These are phyloP conservation scores for Aspergillus puulaauensis DNA, from an alignment of 2,329 filamentous ascomycete genomes.

Conservation along the genomic window DNA sequence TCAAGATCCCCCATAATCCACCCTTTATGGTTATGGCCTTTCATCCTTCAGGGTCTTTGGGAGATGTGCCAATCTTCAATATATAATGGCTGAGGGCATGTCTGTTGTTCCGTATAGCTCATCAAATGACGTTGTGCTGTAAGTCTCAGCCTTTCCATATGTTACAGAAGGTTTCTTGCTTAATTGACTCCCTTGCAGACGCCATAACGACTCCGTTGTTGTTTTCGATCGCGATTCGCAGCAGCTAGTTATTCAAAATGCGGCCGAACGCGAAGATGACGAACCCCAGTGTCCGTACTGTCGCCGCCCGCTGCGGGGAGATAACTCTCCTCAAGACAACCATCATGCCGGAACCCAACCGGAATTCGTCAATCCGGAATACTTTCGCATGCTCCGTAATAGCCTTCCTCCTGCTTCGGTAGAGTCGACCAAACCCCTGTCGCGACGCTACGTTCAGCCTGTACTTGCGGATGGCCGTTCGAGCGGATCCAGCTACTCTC, in stretches of 20 bases:
- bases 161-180: slow-evolving; percentile 13
- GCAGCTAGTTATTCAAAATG: slow-evolving; percentile 76
- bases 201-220: slow-evolving; percentile 88
- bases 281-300: slow-evolving; percentile 82
- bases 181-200: slow-evolving; percentile 54
- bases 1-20: background rate
- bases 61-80: slow-evolving; percentile 15
- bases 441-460: slow-evolving; percentile 47
- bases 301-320: slow-evolving; percentile 67
- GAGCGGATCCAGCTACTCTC: slow-evolving; percentile 51
- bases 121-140: slow-evolving; percentile 48
- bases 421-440: slow-evolving; percentile 35
- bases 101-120: slow-evolving; percentile 45
- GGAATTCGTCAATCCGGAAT: slow-evolving; percentile 83
- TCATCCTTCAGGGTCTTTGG: slow-evolving; percentile 7
- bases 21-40: slow-evolving; percentile 4
- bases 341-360: slow-evolving; percentile 44
- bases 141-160: slow-evolving; percentile 20
- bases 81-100: slow-evolving; percentile 40
- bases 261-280: slow-evolving; percentile 46
- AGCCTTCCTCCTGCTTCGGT: slow-evolving; percentile 54
- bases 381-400: slow-evolving; percentile 86
- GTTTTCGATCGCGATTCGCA: slow-evolving; percentile 83
- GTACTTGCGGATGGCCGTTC: slow-evolving; percentile 48
- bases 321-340: slow-evolving; percentile 39